A percentile compares a stretch with the other conserved stretches of the same genome.
Conservation (phyloP, 495 filamentous ascomycete genomes). For the Penicillium taxi region DNA sequence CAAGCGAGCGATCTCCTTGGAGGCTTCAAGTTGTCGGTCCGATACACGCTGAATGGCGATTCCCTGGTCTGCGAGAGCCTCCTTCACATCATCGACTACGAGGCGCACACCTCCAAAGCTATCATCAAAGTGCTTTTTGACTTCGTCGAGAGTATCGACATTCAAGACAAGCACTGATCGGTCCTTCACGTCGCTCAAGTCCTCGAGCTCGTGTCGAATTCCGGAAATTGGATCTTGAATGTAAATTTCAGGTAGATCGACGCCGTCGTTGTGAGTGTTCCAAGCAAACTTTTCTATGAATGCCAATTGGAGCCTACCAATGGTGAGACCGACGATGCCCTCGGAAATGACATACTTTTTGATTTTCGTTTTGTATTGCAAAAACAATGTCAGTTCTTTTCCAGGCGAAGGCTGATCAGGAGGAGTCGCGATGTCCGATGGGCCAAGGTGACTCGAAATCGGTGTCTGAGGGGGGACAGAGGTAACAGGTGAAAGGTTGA, state of each 20-base stretch:
- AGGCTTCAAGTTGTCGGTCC: conserved; percentile 81
- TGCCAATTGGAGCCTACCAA: conserved; percentile 84
- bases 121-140: conserved; percentile 93
- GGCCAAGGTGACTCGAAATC: conserved; percentile 20
- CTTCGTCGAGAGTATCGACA: conserved; percentile 89
- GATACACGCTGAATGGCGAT: conserved; percentile 77
- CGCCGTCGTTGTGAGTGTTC: conserved; percentile 91
- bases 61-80: conserved; percentile 71
- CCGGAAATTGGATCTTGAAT: conserved; percentile 94
- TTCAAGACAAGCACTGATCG: conserved; percentile 89
- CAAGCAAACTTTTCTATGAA: conserved; percentile 99
- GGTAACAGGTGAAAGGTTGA: conserved; percentile 34
- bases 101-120: conserved; percentile 71
- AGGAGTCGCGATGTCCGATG: conserved; percentile 27
- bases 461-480: conserved; percentile 30
- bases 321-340: conserved; percentile 71
- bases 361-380: conserved; percentile 94
- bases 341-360: conserved; percentile 90
- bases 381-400: conserved; percentile 89
- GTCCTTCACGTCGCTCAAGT: conserved; percentile 91
- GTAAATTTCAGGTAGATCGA: conserved; percentile 92
- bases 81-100: conserved; percentile 73
- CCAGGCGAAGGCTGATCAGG: conserved; percentile 66
- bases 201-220: conserved; percentile 90
- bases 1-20: conserved; percentile 82